Evolutionary conservation across 495 filamentous ascomycete genomes (phyloP), one percentile per base, ranked within the genome.

Genomic region (Staphylotrichum tortipilum): DNA sequence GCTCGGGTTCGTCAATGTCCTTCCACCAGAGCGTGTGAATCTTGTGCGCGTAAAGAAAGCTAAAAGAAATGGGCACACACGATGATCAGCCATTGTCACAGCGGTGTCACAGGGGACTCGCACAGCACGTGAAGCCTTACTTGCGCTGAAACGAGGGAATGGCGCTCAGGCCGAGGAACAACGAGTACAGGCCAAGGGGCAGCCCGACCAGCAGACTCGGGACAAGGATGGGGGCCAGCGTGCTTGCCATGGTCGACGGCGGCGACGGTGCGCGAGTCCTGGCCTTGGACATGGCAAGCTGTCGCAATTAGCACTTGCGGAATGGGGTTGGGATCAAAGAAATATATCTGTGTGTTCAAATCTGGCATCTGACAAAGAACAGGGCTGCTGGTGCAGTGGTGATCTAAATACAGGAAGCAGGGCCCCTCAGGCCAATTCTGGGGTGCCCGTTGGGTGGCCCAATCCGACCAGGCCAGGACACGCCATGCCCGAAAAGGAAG

Each of bases 41-140:
- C 35, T 81, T 82, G 61, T 94, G 82, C 12, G 79, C 81, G 65
- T 94, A 95, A 14, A 95, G 63, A 18, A 80, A 81, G 53, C 88
- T 91, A 57, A 35, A 12, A 24, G 2, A 7, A n/a, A n/a, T n/a
- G n/a, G n/a, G 33, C 2, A 24, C 9, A 18, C 7, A 23, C 4
- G 19, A 45, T 21, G 2, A 30, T 50, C 26, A 44, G 49, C 24
- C 5, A 30, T 12, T 8, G 10, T 24, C 12, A 11, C 5, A 10
- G 6, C 18, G 24, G 14, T 7, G 3, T 33, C 1, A 42, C 19
- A 23, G 19, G 7, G 4, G n/a, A 3, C 1, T 1, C 14, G 5
- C 5, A 23, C 5, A 12, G 9, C 11, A 2, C 44, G 23, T n/a
- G 23, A 22, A 40, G 30, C 56, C 77, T 67, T 68, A 82, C 81